Evolutionary conservation across 2,329 filamentous ascomycete genomes (phyloP).

Genomic region (Beauveria australis): DNA sequence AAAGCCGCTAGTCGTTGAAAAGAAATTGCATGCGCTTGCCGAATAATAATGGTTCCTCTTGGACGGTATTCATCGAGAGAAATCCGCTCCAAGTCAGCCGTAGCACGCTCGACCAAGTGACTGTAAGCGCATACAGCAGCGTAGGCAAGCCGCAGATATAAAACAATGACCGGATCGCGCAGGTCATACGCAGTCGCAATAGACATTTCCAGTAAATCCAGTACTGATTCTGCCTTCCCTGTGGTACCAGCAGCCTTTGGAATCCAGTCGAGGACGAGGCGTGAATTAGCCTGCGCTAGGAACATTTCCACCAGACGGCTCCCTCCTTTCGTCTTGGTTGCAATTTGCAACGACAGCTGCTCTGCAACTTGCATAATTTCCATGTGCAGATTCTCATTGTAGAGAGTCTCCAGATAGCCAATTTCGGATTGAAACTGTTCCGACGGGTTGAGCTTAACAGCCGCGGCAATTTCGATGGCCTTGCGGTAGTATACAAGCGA

Average conservation of each 20-base stretch:
- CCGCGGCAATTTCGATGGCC: constrained; percentile 24
- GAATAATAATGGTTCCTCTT: constrained; percentile 30
- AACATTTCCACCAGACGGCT: constrained; percentile 28
- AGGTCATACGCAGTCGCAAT: constrained; percentile 25
- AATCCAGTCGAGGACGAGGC: constrained; percentile 30
- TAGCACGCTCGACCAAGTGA: constrained; percentile 26
- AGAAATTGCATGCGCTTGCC: constrained; percentile 30
- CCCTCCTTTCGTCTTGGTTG: constrained; percentile 17
- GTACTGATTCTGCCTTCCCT: constrained; percentile 22
- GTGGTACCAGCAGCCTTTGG: constrained; percentile 31
- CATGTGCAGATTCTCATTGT: constrained; percentile 27
- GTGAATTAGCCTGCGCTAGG: constrained; percentile 25
- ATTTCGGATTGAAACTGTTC: constrained; percentile 31
- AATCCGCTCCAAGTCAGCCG: constrained; percentile 28
- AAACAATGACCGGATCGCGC: constrained; percentile 28
- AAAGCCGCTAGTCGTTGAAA: constrained; percentile 31
- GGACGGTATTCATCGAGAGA: constrained; percentile 30
- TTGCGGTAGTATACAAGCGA: constrained; percentile 29
- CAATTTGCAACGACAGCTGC: constrained; percentile 22
- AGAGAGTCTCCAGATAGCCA: constrained; percentile 28
- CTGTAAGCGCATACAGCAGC: constrained; percentile 28
- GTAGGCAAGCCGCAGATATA: constrained; percentile 30
- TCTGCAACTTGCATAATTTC: constrained; percentile 28
- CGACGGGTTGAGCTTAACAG: constrained; percentile 18
- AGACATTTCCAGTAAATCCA: constrained; percentile 22